Conservation (phyloP, 2,329 filamentous ascomycete genomes). For the Helminthosporium solani region DNA sequence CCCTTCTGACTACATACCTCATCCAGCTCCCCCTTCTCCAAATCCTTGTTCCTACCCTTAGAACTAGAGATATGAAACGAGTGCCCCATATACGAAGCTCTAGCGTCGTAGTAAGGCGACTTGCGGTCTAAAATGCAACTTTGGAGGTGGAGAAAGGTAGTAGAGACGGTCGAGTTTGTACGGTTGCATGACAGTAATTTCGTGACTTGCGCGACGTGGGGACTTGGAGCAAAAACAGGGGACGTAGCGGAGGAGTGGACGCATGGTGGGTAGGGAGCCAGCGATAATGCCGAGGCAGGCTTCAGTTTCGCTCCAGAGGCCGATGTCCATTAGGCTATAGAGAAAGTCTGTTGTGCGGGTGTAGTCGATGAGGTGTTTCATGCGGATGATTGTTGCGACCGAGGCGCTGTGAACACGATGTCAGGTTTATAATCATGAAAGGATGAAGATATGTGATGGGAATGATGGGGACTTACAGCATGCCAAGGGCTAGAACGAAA, state of each 20-base stretch:
- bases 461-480: neutral
- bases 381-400: neutral
- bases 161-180: too few relatives aligned
- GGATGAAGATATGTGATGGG: neutral
- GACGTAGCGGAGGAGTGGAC: constrained; percentile 36
- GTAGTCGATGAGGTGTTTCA: neutral
- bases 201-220: too few relatives aligned
- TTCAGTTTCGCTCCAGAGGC: constrained; percentile 47
- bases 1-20: neutral
- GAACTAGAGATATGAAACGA: neutral
- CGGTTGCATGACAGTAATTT: too few relatives aligned
- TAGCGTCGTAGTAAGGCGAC: too few relatives aligned
- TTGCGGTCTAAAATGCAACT: too few relatives aligned
- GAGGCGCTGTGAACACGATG: neutral
- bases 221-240: too few relatives aligned
- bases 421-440: neutral
- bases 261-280: constrained; percentile 46
- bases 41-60: neutral
- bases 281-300: constrained; percentile 49
- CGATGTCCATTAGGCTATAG: constrained; percentile 31
- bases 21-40: neutral
- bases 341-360: neutral
- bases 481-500: neutral
- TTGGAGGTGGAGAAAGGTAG: too few relatives aligned
- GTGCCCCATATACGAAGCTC: too few relatives aligned